Evolutionary conservation across 78 protist genomes (phyloP).

Genomic region (Anaeramoeba flamelloides): DNA sequence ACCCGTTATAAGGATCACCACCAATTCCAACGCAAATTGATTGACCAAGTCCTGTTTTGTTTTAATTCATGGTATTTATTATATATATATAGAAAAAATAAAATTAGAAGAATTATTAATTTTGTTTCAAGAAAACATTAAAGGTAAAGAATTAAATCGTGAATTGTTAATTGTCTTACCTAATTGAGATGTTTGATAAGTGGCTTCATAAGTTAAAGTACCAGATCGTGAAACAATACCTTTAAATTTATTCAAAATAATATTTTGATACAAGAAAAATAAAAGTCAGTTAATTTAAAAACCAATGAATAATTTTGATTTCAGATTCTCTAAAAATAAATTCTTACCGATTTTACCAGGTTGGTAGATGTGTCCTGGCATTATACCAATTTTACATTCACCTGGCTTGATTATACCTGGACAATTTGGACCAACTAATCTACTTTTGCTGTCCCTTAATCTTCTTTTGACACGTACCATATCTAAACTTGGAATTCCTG

Average conservation of each 20-base stretch:
- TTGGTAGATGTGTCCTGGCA: slow-evolving; percentile 97
- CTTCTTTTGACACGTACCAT: not conserved
- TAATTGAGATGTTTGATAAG: slow-evolving; percentile 81
- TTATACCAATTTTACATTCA: slow-evolving; percentile 97
- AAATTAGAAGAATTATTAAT: no score
- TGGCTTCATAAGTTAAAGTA: slow-evolving; percentile 98
- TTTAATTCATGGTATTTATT: no score
- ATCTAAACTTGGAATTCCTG: not conserved
- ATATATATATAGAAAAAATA: no score
- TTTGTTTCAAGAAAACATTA: no score
- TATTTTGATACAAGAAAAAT: no score
- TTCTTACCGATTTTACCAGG: slow-evolving; percentile 72
- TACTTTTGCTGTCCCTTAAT: not conserved
- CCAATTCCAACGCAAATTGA: slow-evolving; percentile 94
- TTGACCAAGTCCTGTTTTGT: not conserved
- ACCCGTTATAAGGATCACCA: slow-evolving; percentile 99
- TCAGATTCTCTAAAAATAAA: not conserved
- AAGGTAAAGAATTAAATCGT: no score
- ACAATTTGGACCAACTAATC: slow-evolving; percentile 69
- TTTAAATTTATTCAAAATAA: no score
- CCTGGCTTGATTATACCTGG: slow-evolving; percentile 96
- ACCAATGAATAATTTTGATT: not conserved
- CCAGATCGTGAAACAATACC: slow-evolving; percentile 91
- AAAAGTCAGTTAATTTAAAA: not conserved
- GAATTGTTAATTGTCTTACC: no score